Evolutionary conservation across 306 rosid species (phyloP), one percentile per base, ranked within the genome.

Genomic region (Canavalia ensiformis): DNA sequence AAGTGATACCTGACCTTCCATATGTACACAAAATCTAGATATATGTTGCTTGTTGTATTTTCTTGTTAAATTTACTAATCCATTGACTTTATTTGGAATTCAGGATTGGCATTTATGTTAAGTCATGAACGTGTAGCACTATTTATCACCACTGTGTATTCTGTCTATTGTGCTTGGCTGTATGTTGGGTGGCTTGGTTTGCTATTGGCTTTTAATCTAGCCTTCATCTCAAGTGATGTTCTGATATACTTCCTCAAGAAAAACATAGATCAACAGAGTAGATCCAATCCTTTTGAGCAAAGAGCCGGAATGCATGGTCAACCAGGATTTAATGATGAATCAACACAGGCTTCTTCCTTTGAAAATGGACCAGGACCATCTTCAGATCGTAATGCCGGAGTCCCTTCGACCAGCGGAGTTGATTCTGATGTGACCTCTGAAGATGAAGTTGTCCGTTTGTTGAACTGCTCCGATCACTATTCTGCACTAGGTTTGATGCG

Each of bases 161-260:
- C 99, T 28, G 83, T 93, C 72, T 96, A 88, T 70, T 93, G 94
- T 90, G 97, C 91, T 79, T 90, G 95, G 99, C 68, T 84, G 71
- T 92, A 88, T n/a, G 90, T 78, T 85, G 99, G 99, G 78, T 96
- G 98, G 98, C 88, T 93, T 76, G 91, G 97, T 63, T 79, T 96
- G 89, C 84, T 89, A 34, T 54, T 93, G 74, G 91, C 92, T 81
- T 88, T 93, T 75, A 96, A 90, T 87, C 86, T 96, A 55, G 89
- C 99, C 77, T 93, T 96, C 80, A 58, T 96, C 80, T 90, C 99
- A n/a, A 92, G 97, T 55, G 99, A 96, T 84, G 68, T 86, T 80
- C 83, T 96, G 83, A 84, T 96, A 62, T 89, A 96, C 90, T 78
- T 86, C 83, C 92, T 96, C 85, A 96, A 93, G 94, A 88, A 88